phyloP scores from a whole-genome alignment of 2,329 filamentous ascomycete species.

The Cercospora zeina region DNA sequence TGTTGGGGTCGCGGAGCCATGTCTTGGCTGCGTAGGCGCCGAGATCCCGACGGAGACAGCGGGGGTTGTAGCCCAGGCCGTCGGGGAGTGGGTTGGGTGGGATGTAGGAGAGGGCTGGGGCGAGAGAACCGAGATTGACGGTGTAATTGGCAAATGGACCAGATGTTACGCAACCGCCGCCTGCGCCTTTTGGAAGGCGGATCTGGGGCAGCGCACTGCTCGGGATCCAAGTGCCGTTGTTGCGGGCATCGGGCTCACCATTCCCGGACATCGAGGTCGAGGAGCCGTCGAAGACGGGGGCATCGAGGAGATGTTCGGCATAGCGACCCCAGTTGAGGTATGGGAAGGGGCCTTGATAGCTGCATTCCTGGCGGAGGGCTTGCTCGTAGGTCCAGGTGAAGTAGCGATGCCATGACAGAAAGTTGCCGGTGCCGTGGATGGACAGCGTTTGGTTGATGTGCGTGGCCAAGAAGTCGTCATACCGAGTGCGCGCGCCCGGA shows the following conservation, averaged over 20 bases:
- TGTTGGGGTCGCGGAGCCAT: constrained; percentile 24
- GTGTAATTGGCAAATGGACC: constrained; percentile 51
- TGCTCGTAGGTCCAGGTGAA: constrained; percentile 48
- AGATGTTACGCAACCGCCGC: constrained; percentile 56
- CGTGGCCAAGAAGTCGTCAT: constrained; percentile 29
- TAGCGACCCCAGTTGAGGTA: constrained; percentile 44
- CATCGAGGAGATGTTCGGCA: constrained; percentile 47
- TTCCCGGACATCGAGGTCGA: constrained; percentile 45
- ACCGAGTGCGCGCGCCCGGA: constrained; percentile 35
- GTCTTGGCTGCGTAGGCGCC: constrained; percentile 2
- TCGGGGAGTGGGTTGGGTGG: constrained; percentile 31
- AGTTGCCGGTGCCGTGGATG: constrained; percentile 30
- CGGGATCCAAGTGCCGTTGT: constrained; percentile 21
- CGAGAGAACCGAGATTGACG: constrained; percentile 22
- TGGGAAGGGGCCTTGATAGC: constrained; percentile 43
- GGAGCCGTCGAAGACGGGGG: constrained; percentile 59
- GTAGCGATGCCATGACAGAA: constrained; percentile 47
- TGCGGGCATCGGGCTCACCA: constrained; percentile 20
- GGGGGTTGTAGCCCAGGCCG: constrained; percentile 29
- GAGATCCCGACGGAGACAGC: constrained; percentile 26
- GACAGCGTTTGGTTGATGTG: constrained; percentile 39
- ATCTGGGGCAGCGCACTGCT: constrained; percentile 29
- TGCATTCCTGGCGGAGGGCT: constrained; percentile 47
- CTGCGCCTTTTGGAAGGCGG: constrained; percentile 50
- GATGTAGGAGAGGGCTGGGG: constrained; percentile 21